Evolutionary conservation across 495 filamentous ascomycete species (phyloP), one percentile per base, ranked within the genome.

Genomic region (Wilcoxina mikolae): DNA sequence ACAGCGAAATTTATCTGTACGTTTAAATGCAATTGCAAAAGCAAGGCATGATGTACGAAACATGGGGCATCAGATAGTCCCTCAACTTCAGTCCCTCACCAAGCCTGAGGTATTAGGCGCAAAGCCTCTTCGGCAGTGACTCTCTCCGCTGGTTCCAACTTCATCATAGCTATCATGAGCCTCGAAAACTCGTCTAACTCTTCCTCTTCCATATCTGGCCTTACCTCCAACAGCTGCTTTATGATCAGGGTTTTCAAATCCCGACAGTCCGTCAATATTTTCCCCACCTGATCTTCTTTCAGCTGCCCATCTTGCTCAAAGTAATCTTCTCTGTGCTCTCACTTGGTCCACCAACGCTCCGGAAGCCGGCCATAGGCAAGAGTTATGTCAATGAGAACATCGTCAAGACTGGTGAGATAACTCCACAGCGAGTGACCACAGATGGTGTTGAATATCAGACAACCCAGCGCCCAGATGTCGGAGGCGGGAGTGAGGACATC

Each of bases 381-480:
- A 29, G 48, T 33, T 25, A 56, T 56, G 22, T 56, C 44, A 18
- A 41, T 28, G 27, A 56, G 15, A 11, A 56, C 23, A 28, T 41
- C 44, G 27, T 56, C 31, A 35, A 5, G 11, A 18, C 26, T 23
- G 11, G 11, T 20, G 22, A 35, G n/a, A 33, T 25, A 48, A 23
- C 28, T 48, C 29, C 31, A 26, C 43, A 50, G 31, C 4, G 7
- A n/a, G 22, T 47, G 28, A 17, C 48, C 29, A 9, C 44, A 18
- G 20, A 56, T 12, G 3, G 47, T 27, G 41, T 48, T 31, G 26
- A 17, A 55, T 18, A 56, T 2, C 20, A 33, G 46, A 24, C 53
- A 49, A 20, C 12, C 53, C 24, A 47, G 44, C 43, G 31, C 27
- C 53, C 53, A 56, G 1, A 50, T 44, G 44, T 56, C 53, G 31